These are phyloP conservation scores for Podila horticola DNA, from an alignment of 192 early-diverging fungal species.

Conservation along the genomic window DNA sequence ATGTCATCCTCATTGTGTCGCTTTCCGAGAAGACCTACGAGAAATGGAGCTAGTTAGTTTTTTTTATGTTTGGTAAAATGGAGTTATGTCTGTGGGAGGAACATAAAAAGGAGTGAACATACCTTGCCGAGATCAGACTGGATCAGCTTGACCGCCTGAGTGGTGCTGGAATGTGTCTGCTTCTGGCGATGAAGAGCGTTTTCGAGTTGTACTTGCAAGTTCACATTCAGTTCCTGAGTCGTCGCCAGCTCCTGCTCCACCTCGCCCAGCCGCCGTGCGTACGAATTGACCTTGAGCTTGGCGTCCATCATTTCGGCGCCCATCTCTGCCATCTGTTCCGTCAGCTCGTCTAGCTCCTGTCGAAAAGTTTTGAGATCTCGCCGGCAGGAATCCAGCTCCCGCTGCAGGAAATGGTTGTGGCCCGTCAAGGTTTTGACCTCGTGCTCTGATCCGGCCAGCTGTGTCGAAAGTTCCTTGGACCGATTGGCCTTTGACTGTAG, in stretches of 20 bases:
- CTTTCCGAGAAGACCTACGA: constrained; percentile 60
- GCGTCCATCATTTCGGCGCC: constrained; percentile 67
- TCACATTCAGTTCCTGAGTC: constrained; percentile 67
- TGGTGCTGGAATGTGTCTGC: constrained; percentile 65
- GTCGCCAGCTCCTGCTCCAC: constrained; percentile 64
- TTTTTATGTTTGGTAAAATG: neutral
- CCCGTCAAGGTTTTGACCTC: constrained; percentile 53
- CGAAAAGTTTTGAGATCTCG: constrained; percentile 64
- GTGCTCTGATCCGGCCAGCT: constrained; percentile 44
- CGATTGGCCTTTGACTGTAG: constrained; percentile 46
- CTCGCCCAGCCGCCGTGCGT: constrained; percentile 65
- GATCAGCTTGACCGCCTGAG: constrained; percentile 66
- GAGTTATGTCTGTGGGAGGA: neutral
- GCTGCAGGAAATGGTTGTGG: constrained; percentile 58
- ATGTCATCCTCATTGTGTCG: constrained; percentile 57
- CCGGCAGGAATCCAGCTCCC: constrained; percentile 60
- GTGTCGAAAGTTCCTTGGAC: constrained; percentile 46
- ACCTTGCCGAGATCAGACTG: constrained; percentile 67
- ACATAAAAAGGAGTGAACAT: neutral
- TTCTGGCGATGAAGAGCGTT: constrained; percentile 65
- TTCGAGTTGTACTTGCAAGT: constrained; percentile 61
- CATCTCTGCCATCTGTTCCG: constrained; percentile 69
- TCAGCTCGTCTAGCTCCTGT: constrained; percentile 63
- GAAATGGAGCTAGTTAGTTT: constrained; percentile 5
- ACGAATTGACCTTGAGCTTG: constrained; percentile 59